Conservation (phyloP, 208 protist species). For the Leishmania turanica region DNA sequence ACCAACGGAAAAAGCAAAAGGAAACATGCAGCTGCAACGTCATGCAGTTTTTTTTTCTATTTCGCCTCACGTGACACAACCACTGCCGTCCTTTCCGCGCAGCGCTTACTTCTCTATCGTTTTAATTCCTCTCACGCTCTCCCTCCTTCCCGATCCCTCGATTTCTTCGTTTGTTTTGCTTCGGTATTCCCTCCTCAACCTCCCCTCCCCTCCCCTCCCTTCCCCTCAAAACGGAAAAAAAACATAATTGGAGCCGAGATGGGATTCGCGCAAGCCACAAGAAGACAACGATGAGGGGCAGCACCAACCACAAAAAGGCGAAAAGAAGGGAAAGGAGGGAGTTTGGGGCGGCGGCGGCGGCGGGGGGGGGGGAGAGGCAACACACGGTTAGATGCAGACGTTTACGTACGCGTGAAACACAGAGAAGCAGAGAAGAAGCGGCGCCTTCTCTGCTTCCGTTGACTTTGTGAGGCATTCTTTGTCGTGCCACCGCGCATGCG, state of each 20-base stretch:
- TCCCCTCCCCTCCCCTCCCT: too few species aligned
- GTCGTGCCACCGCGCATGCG: neutral
- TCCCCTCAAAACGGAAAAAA: neutral
- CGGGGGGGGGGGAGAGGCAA: neutral
- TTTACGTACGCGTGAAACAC: neutral
- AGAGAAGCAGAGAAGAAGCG: neutral
- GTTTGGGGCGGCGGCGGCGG: neutral
- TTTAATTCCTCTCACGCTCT: neutral
- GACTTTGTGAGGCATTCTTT: neutral
- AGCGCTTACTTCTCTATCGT: too few species aligned
- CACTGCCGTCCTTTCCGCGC: neutral
- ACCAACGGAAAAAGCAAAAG: neutral
- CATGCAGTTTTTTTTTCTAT: neutral
- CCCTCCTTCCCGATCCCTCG: neutral
- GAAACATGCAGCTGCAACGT: neutral
- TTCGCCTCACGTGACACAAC: too few species aligned
- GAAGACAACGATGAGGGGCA: neutral
- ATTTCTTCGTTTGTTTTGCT: neutral
- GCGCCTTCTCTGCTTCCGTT: neutral
- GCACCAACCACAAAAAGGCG: neutral
- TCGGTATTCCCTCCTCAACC: neutral
- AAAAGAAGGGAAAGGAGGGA: neutral
- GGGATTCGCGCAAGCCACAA: neutral
- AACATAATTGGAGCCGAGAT: neutral
- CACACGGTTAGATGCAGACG: neutral